A percentile compares a stretch with the other conserved stretches of the same genome.
Conservation (phyloP, 2,329 filamentous ascomycete genomes). For the Colletotrichum viniferum region DNA sequence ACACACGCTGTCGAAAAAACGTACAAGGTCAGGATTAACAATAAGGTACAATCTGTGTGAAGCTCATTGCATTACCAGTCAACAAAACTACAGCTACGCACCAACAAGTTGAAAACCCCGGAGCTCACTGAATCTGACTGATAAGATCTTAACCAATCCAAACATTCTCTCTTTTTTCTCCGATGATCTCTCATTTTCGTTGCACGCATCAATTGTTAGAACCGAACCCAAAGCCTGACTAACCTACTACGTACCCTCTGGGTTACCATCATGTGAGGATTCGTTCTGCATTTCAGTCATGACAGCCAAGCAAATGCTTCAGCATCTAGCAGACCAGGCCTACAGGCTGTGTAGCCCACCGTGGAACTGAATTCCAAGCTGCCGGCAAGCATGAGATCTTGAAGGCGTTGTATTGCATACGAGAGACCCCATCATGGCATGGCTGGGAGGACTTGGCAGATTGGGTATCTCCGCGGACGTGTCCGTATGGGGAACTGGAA, state of each 20-base stretch:
- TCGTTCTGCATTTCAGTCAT: background rate
- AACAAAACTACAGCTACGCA: accelerated
- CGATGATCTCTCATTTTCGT: background rate
- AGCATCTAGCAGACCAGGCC: accelerated
- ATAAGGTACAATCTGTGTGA: accelerated
- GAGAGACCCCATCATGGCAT: background rate
- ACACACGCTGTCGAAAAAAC: background rate
- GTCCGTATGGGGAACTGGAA: background rate
- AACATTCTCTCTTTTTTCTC: background rate
- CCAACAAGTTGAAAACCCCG: background rate
- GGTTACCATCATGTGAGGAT: background rate
- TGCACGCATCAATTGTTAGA: no score
- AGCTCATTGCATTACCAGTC: background rate
- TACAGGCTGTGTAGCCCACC: background rate
- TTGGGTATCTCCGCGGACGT: background rate
- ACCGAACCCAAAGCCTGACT: no score
- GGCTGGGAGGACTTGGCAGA: background rate
- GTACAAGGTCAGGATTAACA: background rate
- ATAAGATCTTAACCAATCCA: background rate
- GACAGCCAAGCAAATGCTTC: background rate
- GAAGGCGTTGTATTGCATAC: background rate
- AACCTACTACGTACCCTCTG: accelerated
- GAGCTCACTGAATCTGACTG: background rate
- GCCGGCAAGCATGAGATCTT: background rate
- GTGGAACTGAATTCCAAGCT: background rate